phyloP scores from a whole-genome alignment of 192 early-diverging fungal species.

The Coemansia sp. region DNA sequence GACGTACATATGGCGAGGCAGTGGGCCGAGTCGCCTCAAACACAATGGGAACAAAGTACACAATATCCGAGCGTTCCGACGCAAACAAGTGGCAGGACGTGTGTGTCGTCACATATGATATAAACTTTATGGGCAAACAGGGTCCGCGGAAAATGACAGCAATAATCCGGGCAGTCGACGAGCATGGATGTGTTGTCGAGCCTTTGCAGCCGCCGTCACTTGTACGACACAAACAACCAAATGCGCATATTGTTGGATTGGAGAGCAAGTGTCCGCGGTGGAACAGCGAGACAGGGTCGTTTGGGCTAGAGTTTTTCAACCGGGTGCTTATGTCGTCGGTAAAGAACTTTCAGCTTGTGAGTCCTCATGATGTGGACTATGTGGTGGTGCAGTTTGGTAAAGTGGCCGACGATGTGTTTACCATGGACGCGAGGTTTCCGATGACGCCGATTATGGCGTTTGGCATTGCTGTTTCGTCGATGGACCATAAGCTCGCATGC shows the following conservation, averaged over 20 bases:
- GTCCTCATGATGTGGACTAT: constrained; percentile 89
- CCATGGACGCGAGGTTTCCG: constrained; percentile 90
- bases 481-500: constrained; percentile 89
- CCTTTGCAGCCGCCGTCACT: not conserved
- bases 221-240: not conserved
- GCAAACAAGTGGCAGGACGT: constrained; percentile 36
- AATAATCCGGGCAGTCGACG: constrained; percentile 57
- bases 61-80: constrained; percentile 66
- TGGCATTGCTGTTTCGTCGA: constrained; percentile 83
- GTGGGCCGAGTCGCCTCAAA: constrained; percentile 61
- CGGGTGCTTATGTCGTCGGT: constrained; percentile 86
- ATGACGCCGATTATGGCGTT: constrained; percentile 86
- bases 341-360: constrained; percentile 97
- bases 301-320: constrained; percentile 92
- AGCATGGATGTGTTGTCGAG: not conserved
- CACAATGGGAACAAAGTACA: constrained; percentile 81
- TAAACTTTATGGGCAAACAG: constrained; percentile 83
- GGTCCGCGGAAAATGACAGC: constrained; percentile 93
- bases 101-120: constrained; percentile 75
- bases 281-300: constrained; percentile 85
- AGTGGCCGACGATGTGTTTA: constrained; percentile 70
- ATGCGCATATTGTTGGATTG: constrained; percentile 51
- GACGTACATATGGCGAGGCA: not conserved
- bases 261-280: constrained; percentile 94
- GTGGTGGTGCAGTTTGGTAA: constrained; percentile 94